Percentiles rank a stretch among this genome's conserved stretches.
Evolutionary conservation across 1,284 basidiomycete genomes (phyloP).

Genomic region (Irpex rosettiformis): DNA sequence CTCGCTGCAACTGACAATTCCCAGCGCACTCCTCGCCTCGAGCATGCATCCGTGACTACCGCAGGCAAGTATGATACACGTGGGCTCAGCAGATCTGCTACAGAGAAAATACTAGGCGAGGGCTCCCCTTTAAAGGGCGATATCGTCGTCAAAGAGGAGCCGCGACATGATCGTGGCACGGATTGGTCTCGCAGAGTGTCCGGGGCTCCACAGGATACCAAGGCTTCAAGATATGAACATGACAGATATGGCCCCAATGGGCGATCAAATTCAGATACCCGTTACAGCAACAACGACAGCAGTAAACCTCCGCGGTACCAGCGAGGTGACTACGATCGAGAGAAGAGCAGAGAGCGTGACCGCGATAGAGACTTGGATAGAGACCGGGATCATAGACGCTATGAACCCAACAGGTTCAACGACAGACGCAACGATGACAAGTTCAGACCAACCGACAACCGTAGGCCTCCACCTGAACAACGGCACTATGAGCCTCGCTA

Average conservation of each 20-base stretch:
- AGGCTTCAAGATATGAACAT: slow-evolving; percentile 13
- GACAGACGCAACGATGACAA: slow-evolving; percentile 26
- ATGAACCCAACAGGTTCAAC: slow-evolving; percentile 21
- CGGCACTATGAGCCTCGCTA: slow-evolving; percentile 24
- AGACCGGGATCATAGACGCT: slow-evolving; percentile 21
- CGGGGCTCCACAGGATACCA: slow-evolving; percentile 16
- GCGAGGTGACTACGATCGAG: slow-evolving; percentile 15
- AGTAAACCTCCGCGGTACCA: slow-evolving; percentile 15
- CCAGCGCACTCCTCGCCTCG: not conserved
- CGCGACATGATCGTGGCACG: slow-evolving; percentile 16
- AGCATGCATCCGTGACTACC: slow-evolving; percentile 7
- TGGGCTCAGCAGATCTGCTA: slow-evolving; percentile 9
- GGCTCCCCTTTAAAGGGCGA: slow-evolving; percentile 17
- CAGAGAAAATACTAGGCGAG: slow-evolving; percentile 19
- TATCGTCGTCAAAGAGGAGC: slow-evolving; percentile 21
- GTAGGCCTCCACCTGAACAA: slow-evolving; percentile 23
- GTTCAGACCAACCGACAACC: slow-evolving; percentile 21
- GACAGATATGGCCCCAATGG: slow-evolving; percentile 17
- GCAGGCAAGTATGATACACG: slow-evolving; percentile 11
- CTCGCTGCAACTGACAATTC: slow-evolving; percentile 1
- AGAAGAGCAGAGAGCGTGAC: slow-evolving; percentile 23
- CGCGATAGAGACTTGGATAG: slow-evolving; percentile 26
- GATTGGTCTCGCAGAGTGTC: slow-evolving; percentile 19
- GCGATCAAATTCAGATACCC: slow-evolving; percentile 12
- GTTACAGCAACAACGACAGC: slow-evolving; percentile 14